These are phyloP conservation scores for Monosporascus ibericus DNA, from an alignment of 2,329 filamentous ascomycete species.

Conservation along the genomic window DNA sequence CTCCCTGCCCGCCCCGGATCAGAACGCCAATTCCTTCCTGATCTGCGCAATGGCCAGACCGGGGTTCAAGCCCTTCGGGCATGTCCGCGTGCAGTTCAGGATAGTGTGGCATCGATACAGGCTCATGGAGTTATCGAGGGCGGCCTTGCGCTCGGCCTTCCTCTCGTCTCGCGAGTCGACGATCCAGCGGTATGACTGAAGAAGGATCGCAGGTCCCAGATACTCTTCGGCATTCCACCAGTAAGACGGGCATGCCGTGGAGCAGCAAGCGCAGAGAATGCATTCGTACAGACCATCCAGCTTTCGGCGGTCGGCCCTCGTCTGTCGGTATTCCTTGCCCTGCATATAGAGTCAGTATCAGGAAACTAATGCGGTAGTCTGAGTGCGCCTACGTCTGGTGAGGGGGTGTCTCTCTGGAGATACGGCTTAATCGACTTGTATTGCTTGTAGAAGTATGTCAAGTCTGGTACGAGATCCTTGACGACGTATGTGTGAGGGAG, in stretches of 20 bases:
- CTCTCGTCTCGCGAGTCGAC: constrained; percentile 91
- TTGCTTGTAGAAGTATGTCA: constrained; percentile 99
- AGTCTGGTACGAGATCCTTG: constrained; percentile 95
- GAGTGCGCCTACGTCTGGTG: constrained; percentile 63
- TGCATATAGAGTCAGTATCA: constrained; percentile 30
- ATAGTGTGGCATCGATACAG: constrained; percentile 99
- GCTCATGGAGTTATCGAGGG: constrained; percentile 97
- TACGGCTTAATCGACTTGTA: constrained; percentile 99
- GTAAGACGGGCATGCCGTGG: constrained; percentile 98
- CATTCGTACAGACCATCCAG: constrained; percentile 98
- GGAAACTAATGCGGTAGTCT: neutral
- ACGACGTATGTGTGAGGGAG: constrained; percentile 98
- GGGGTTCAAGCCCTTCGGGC: constrained; percentile 97
- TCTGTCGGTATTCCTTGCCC: constrained; percentile 91
- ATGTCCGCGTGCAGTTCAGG: constrained; percentile 95
- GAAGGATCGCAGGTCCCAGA: constrained; percentile 89
- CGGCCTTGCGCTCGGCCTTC: constrained; percentile 79
- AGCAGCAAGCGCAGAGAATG: constrained; percentile 99
- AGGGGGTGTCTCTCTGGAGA: constrained; percentile 81
- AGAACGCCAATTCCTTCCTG: constrained; percentile 88
- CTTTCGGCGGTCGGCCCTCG: constrained; percentile 88
- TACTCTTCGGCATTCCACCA: constrained; percentile 99
- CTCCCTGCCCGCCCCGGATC: constrained; percentile 10
- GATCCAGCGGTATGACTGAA: constrained; percentile 98
- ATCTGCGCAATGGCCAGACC: constrained; percentile 94